Conservation (phyloP, 2,329 filamentous ascomycete genomes). For the Xylariales sp. region DNA sequence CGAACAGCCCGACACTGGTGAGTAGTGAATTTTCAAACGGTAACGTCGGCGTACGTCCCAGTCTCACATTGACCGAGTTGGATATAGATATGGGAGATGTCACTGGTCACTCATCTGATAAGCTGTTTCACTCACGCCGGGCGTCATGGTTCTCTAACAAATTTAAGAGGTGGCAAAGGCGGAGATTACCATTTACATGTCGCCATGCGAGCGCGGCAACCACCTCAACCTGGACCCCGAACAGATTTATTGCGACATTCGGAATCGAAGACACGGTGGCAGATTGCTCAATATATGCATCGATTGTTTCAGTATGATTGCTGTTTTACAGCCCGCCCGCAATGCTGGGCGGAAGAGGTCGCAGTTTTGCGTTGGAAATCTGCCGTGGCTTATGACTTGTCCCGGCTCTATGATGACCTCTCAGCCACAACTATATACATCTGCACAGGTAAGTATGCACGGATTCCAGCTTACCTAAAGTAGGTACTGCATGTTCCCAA, state of each 20-base stretch:
- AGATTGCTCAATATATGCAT: background rate
- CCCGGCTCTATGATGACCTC: too few species aligned
- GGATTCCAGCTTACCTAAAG: too few species aligned
- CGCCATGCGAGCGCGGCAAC: background rate
- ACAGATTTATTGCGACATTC: background rate
- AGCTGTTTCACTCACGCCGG: constrained; percentile 4
- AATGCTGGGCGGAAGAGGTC: too few species aligned
- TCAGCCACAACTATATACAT: too few species aligned
- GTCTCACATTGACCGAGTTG: background rate
- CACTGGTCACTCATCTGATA: background rate
- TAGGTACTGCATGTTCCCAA: too few species aligned
- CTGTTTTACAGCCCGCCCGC: too few species aligned
- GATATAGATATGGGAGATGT: background rate
- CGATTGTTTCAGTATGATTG: too few species aligned
- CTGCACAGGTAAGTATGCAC: too few species aligned
- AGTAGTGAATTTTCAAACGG: background rate
- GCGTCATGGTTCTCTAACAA: background rate
- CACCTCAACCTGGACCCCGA: background rate
- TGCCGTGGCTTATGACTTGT: too few species aligned
- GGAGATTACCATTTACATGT: constrained; percentile 1
- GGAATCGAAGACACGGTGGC: background rate
- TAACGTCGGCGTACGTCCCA: background rate
- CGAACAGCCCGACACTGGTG: background rate
- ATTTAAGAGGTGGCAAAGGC: background rate
- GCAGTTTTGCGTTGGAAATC: too few species aligned